Base-by-base conservation (phyloP, 106 monocot genomes). In the Dendrobium nobile region DNA sequence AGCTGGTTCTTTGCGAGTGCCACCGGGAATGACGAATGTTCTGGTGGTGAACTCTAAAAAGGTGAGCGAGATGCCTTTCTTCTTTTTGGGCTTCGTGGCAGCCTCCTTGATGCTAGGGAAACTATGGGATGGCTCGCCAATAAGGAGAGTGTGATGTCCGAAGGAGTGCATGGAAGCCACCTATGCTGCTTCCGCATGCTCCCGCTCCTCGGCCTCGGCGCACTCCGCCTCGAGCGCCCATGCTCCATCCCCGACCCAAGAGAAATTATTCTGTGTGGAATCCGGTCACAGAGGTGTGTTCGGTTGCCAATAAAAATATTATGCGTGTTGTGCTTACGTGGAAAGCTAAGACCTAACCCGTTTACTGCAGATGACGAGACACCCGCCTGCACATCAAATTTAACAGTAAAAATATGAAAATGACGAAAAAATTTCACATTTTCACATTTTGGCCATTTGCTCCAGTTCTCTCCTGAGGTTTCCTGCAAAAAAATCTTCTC, bases 211-310 rank as follows among this genome's bases (percentile, higher is more conserved):
- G 6, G 82, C 88, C 78, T 89, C 87, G 5, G 80, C 91, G 54
- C 67, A 82, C 85, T 93, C 90, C 72, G 88, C 84, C 17, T 94
- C 93, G 78, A 88, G 86, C 17, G 93, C 93, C 93, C 93, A 94
- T 15, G 89, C 88, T 59, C 88, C 89, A 56, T 84, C 82, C 54
- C 85, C 81, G 26, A 87, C 47, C 47, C 59, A 59, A n/a, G n/a
- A n/a, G n/a, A n/a, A n/a, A n/a, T n/a, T n/a, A n/a, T n/a, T n/a
- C n/a, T n/a, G n/a, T n/a, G n/a, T n/a, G n/a, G n/a, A n/a, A n/a
- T n/a, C n/a, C n/a, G n/a, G n/a, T n/a, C n/a, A n/a, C n/a, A n/a
- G n/a, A n/a, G n/a, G n/a, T n/a, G n/a, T n/a, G n/a, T n/a, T n/a
- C n/a, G n/a, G n/a, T n/a, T n/a, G n/a, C n/a, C n/a, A n/a, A n/a